These are phyloP conservation scores for Sporothrix protearum DNA, from an alignment of 2,329 filamentous ascomycete species.

Conservation along the genomic window DNA sequence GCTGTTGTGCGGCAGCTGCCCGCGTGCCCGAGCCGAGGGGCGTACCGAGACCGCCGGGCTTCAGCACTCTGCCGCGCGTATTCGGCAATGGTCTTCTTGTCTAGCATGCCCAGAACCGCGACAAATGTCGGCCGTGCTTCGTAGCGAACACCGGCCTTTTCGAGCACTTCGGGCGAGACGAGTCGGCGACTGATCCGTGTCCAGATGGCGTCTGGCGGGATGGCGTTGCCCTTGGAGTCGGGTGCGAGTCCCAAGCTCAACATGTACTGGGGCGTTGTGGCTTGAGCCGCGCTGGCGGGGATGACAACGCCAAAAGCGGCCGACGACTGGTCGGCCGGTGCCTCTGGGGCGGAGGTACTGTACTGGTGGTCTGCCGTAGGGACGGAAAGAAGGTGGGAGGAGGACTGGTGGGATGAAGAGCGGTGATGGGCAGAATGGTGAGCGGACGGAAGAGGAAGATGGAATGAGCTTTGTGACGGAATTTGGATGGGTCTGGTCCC, in stretches of 20 bases:
- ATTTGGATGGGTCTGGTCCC: conserved; percentile 24
- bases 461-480: neutral
- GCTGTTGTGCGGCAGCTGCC: neutral
- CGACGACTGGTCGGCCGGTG: neutral
- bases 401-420: neutral
- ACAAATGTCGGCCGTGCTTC: conserved; percentile 60
- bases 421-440: neutral
- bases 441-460: conserved; percentile 8
- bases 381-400: neutral
- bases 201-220: conserved; percentile 57
- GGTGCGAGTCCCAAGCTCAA: conserved; percentile 39
- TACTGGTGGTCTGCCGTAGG: neutral
- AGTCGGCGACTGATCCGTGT: conserved; percentile 54
- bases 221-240: conserved; percentile 55
- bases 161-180: conserved; percentile 57
- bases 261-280: conserved; percentile 25
- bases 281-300: conserved; percentile 27
- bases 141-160: conserved; percentile 54
- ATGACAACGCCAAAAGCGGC: conserved; percentile 28
- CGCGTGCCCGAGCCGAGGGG: neutral
- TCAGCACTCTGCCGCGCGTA: conserved; percentile 50
- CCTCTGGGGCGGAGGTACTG: neutral
- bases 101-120: conserved; percentile 55
- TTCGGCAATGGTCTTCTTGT: conserved; percentile 49
- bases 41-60: conserved; percentile 37